These are phyloP conservation scores for Rhodamnia argentea DNA, from an alignment of 345 rosid species.

Conservation along the genomic window DNA sequence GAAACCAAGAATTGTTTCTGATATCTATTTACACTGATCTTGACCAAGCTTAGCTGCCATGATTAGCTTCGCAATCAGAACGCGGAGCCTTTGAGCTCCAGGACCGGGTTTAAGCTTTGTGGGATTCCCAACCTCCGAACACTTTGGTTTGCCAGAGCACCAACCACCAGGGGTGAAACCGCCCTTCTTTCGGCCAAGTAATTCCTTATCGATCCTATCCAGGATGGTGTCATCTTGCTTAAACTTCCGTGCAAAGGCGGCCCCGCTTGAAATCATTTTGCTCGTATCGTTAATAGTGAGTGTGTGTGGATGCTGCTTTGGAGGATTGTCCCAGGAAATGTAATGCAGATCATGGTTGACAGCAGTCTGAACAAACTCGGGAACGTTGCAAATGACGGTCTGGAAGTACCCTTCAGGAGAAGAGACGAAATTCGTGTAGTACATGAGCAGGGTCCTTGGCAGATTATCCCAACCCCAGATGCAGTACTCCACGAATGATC, in stretches of 20 bases:
- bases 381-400: slow-evolving; percentile 88
- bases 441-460: slow-evolving; percentile 90
- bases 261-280: slow-evolving; percentile 64
- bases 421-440: slow-evolving; percentile 87
- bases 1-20: slow-evolving; percentile 1
- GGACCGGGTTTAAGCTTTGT: slow-evolving; percentile 58
- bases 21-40: slow-evolving; percentile 67
- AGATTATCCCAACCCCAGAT: slow-evolving; percentile 99
- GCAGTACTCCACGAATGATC: slow-evolving; percentile 74
- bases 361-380: slow-evolving; percentile 55
- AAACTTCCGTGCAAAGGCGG: slow-evolving; percentile 91
- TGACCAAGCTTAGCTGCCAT: slow-evolving; percentile 28
- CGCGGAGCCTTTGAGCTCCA: slow-evolving; percentile 60
- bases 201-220: slow-evolving; percentile 58
- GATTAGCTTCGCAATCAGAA: slow-evolving; percentile 46
- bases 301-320: slow-evolving; percentile 80
- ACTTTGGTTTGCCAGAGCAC: slow-evolving; percentile 69
- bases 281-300: slow-evolving; percentile 62
- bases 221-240: slow-evolving; percentile 40
- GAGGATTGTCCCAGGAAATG: slow-evolving; percentile 95
- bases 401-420: slow-evolving; percentile 98
- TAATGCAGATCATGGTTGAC: slow-evolving; percentile 90
- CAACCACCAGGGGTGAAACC: slow-evolving; percentile 93
- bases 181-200: slow-evolving; percentile 48
- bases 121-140: slow-evolving; percentile 58